phyloP scores from a whole-genome alignment of 2,329 filamentous ascomycete species.

The Colletotrichum eremochloae region DNA sequence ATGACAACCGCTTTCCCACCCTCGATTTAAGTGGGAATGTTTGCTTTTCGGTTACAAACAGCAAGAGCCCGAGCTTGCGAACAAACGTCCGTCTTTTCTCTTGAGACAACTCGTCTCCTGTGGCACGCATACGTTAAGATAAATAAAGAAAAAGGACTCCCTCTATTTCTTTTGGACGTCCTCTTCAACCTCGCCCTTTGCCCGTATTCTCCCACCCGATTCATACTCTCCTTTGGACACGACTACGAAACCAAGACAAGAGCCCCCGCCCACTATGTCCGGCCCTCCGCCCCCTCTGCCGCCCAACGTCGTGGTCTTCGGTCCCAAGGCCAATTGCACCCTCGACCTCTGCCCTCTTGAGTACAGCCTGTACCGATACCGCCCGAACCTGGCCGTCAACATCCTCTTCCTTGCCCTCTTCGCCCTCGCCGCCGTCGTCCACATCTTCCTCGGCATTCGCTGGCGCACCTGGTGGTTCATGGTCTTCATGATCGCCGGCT shows the following conservation, averaged over 20 bases:
- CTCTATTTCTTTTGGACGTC: neutral
- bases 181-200: neutral
- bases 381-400: slow-evolving; percentile 59
- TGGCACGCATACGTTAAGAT: neutral
- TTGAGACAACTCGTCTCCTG: slow-evolving; percentile 4
- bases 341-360: slow-evolving; percentile 61
- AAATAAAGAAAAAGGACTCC: neutral
- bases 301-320: slow-evolving; percentile 52
- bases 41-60: slow-evolving; percentile 4
- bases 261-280: slow-evolving; percentile 43
- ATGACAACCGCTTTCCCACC: slow-evolving; percentile 2
- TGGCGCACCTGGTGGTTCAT: slow-evolving; percentile 65
- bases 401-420: slow-evolving; percentile 58
- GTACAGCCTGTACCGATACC: slow-evolving; percentile 62
- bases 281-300: slow-evolving; percentile 36
- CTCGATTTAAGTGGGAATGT: neutral
- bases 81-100: neutral
- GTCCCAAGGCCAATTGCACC: slow-evolving; percentile 63
- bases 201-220: neutral
- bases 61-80: slow-evolving; percentile 1
- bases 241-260: neutral
- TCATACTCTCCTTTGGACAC: neutral
- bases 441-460: slow-evolving; percentile 59
- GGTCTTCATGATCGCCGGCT: slow-evolving; percentile 67
- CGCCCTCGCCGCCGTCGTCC: slow-evolving; percentile 61